These are phyloP conservation scores for Venturia effusa DNA, from an alignment of 2,329 filamentous ascomycete genomes.

Conservation along the genomic window DNA sequence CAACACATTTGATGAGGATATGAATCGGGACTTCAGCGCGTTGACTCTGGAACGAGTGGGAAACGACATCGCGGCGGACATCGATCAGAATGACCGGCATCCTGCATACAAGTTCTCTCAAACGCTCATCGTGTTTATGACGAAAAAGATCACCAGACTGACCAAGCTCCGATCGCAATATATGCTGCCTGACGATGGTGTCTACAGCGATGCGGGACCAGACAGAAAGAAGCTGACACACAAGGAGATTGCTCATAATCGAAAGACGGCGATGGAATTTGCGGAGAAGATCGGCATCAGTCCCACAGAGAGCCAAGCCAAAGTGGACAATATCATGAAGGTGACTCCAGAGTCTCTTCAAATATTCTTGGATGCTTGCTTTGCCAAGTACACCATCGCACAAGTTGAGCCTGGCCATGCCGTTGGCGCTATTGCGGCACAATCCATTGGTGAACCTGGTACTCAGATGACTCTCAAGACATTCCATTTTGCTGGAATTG, in stretches of 20 bases:
- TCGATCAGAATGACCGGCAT: neutral
- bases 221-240: neutral
- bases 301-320: slow-evolving; percentile 14
- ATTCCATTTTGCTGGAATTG: slow-evolving; percentile 99
- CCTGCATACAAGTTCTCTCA: neutral
- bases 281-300: neutral
- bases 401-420: slow-evolving; percentile 91
- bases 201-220: neutral
- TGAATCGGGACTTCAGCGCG: neutral
- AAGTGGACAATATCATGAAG: slow-evolving; percentile 67
- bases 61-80: neutral
- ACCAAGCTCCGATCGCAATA: slow-evolving; percentile 4
- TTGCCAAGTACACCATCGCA: slow-evolving; percentile 83
- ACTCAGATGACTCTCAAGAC: slow-evolving; percentile 99
- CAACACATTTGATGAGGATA: neutral
- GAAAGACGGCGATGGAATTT: slow-evolving; percentile 1
- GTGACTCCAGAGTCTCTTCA: slow-evolving; percentile 64
- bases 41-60: neutral
- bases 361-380: slow-evolving; percentile 68
- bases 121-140: neutral
- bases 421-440: slow-evolving; percentile 89
- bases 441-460: slow-evolving; percentile 95
- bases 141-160: neutral
- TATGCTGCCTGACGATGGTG: slow-evolving; percentile 1
- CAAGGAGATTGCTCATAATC: neutral